Base-by-base conservation (phyloP, 1,284 basidiomycete genomes). In the Leccinum proximum region DNA sequence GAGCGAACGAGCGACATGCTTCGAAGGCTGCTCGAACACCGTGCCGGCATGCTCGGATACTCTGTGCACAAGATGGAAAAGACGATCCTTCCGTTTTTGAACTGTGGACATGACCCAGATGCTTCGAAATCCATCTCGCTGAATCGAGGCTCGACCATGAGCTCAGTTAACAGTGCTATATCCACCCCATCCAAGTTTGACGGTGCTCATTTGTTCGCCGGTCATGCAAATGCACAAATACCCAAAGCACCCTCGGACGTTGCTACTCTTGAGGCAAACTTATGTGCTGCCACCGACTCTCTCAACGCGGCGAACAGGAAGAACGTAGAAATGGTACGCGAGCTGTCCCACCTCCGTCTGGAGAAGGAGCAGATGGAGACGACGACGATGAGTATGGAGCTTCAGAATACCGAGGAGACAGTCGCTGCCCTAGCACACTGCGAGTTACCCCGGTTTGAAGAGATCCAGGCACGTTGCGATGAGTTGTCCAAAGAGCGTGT, bases 151-250 rank as follows among this genome's bases (percentile, higher is more conserved):
- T 81, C 83, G 2, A 77, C 82, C 30, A 79, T 84, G 70, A 87
- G 84, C 69, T 83, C 87, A 0, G 78, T 82, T 5, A 78, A 80
- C 26, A 83, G 81, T 33, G 80, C 78, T 59, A 68, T 79, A 3
- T 80, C 82, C 22, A 75, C 81, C 1, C 76, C 81, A 13, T 78
- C 82, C 33, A 86, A 84, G 54, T 93, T 93, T 70, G 89, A 92
- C 62, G 91, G 91, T n/a, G 86, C 87, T 1, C 91, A 93, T 77
- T 80, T 93, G 59, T 92, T 92, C 68, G 90, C 91, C 0, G 91
- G 91, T 0, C 90, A 93, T 68, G 85, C 82, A 4, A 81, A 86
- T 59, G 82, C 89, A 4, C 76, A 89, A 16, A 78, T 87, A 0
- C 77, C 78, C 4, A 76, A 74, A 57, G 69, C 70, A 69, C 79